These are phyloP conservation scores for Cytospora chrysosperma DNA, from an alignment of 2,329 filamentous ascomycete genomes.

Conservation along the genomic window DNA sequence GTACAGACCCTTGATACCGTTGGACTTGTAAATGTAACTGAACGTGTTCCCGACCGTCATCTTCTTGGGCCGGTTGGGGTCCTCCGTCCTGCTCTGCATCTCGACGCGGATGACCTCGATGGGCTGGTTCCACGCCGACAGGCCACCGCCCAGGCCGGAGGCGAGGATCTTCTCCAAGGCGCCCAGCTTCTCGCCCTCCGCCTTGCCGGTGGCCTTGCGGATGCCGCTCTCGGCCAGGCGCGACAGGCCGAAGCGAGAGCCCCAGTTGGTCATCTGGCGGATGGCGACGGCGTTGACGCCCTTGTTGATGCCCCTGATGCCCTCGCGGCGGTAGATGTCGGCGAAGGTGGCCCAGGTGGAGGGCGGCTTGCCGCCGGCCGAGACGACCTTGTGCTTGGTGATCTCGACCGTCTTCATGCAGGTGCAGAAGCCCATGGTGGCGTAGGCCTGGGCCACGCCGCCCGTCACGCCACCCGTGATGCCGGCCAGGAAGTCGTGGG, in stretches of 20 bases:
- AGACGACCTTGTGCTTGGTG: constrained; percentile 94
- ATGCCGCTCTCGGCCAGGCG: constrained; percentile 90
- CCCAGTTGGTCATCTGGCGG: constrained; percentile 99
- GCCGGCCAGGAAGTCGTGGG: constrained; percentile 81
- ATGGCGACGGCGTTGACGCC: constrained; percentile 99
- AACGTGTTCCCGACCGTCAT: constrained; percentile 89
- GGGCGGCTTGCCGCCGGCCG: constrained; percentile 77
- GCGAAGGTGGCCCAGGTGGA: constrained; percentile 94
- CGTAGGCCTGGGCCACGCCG: constrained; percentile 96
- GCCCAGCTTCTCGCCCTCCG: constrained; percentile 72
- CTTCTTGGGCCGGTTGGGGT: constrained; percentile 98
- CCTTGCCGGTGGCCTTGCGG: constrained; percentile 74
- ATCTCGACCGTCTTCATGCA: constrained; percentile 99
- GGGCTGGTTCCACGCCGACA: constrained; percentile 98
- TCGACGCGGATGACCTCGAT: constrained; percentile 99
- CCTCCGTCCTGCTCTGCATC: constrained; percentile 99
- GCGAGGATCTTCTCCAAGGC: constrained; percentile 87
- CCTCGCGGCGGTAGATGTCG: constrained; percentile 93
- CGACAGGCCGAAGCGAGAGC: constrained; percentile 89
- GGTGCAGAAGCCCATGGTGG: constrained; percentile 99
- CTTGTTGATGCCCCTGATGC: constrained; percentile 94
- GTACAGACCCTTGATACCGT: constrained; percentile 90
- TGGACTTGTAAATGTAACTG: constrained; percentile 85
- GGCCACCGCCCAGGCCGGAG: constrained; percentile 82
- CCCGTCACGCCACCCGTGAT: constrained; percentile 90